These are phyloP conservation scores for Verticillium alfalfae DNA, from an alignment of 2,329 filamentous ascomycete genomes.

Conservation along the genomic window DNA sequence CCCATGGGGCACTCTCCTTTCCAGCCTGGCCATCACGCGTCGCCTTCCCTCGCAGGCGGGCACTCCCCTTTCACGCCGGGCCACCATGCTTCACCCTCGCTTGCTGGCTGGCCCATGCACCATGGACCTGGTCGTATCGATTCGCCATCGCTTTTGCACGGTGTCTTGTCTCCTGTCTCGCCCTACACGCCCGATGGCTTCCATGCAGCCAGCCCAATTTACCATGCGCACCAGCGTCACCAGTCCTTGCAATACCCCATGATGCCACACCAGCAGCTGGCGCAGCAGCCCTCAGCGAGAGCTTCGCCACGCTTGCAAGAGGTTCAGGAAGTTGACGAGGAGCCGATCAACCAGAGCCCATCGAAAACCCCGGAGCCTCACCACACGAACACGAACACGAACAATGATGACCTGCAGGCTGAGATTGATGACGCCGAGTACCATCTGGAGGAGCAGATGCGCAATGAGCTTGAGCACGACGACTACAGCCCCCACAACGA, in stretches of 20 bases:
- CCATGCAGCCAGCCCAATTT: slow-evolving; percentile 31
- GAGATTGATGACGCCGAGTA: slow-evolving; percentile 85
- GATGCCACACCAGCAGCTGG: slow-evolving; percentile 50
- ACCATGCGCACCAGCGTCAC: slow-evolving; percentile 48
- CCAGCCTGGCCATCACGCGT: slow-evolving; percentile 52
- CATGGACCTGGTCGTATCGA: slow-evolving; percentile 49
- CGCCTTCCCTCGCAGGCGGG: slow-evolving; percentile 49
- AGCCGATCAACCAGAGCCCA: slow-evolving; percentile 43
- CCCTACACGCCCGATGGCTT: slow-evolving; percentile 53
- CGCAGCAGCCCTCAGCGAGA: slow-evolving; percentile 47
- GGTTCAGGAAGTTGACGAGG: slow-evolving; percentile 69
- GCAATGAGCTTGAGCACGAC: slow-evolving; percentile 72
- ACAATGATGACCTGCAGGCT: slow-evolving; percentile 70
- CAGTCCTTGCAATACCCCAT: slow-evolving; percentile 55
- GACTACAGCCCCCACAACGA: slow-evolving; percentile 64
- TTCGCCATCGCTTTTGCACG: slow-evolving; percentile 58
- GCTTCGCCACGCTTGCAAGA: slow-evolving; percentile 63
- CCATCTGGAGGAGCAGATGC: slow-evolving; percentile 73
- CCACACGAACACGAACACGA: slow-evolving; percentile 24
- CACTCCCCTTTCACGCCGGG: slow-evolving; percentile 65
- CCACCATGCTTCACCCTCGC: slow-evolving; percentile 48
- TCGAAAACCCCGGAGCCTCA: slow-evolving; percentile 51
- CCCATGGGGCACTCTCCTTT: slow-evolving; percentile 61
- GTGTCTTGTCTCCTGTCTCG: slow-evolving; percentile 59
- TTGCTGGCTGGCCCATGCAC: slow-evolving; percentile 50